These are phyloP conservation scores for Calonectria ilicicola DNA, from an alignment of 2,329 filamentous ascomycete species.

Conservation along the genomic window DNA sequence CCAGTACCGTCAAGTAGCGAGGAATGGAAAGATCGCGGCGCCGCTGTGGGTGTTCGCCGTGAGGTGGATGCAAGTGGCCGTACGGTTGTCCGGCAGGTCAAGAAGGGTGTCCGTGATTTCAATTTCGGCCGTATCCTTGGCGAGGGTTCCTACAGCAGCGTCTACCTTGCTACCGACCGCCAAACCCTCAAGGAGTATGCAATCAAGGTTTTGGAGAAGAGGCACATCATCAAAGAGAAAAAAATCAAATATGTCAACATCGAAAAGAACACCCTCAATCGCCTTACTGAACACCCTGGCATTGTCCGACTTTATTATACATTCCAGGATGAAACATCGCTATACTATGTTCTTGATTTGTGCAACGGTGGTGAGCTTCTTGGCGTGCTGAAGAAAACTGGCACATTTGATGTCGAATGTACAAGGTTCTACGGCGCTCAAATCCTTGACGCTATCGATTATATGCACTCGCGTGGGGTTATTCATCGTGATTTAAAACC, in stretches of 20 bases:
- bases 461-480: slow-evolving; percentile 96
- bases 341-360: slow-evolving; percentile 97
- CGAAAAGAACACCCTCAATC: slow-evolving; percentile 97
- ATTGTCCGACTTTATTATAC: slow-evolving; percentile 98
- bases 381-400: slow-evolving; percentile 92
- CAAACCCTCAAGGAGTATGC: slow-evolving; percentile 97
- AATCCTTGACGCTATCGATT: slow-evolving; percentile 95
- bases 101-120: slow-evolving; percentile 98
- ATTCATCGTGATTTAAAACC: slow-evolving; percentile 98
- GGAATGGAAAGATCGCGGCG: slow-evolving; percentile 95
- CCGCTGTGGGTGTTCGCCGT: slow-evolving; percentile 84
- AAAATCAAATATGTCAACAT: slow-evolving; percentile 99
- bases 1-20: slow-evolving; percentile 74
- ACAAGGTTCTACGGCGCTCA: slow-evolving; percentile 94
- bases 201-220: slow-evolving; percentile 97
- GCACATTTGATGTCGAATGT: slow-evolving; percentile 95
- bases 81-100: slow-evolving; percentile 84
- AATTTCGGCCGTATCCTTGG: slow-evolving; percentile 91
- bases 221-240: slow-evolving; percentile 99
- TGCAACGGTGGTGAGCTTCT: slow-evolving; percentile 93
- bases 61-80: slow-evolving; percentile 89
- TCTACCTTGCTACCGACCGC: slow-evolving; percentile 91
- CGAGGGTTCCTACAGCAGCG: slow-evolving; percentile 97
- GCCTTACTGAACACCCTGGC: slow-evolving; percentile 94
- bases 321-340: slow-evolving; percentile 94